Conservation (phyloP, 768 basidiomycete genomes). For the Ephemerocybe angulata region DNA sequence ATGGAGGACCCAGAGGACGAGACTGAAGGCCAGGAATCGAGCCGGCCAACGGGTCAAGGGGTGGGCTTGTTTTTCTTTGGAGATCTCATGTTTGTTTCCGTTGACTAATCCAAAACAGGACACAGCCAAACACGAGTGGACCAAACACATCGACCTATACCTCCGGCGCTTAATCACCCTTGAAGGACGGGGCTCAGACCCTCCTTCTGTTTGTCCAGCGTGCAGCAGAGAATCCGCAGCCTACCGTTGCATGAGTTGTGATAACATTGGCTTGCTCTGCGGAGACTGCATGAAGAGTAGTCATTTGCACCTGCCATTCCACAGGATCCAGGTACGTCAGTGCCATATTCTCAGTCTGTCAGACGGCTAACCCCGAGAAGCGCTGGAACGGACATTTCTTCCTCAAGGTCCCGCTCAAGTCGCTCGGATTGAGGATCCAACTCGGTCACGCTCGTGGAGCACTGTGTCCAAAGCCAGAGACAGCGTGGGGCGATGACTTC, state of each 20-base stretch:
- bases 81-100: too few species aligned
- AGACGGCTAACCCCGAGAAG: neutral
- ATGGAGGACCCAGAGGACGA: too few species aligned
- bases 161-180: too few species aligned
- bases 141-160: too few species aligned
- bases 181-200: too few species aligned
- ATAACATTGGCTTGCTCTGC: neutral
- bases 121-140: too few species aligned
- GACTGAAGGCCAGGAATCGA: too few species aligned
- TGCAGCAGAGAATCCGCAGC: too few species aligned
- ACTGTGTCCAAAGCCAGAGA: conserved; percentile 16
- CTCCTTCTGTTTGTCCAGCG: too few species aligned
- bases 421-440: neutral
- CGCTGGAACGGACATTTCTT: neutral
- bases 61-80: too few species aligned
- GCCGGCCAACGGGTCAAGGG: too few species aligned
- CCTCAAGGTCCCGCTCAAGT: neutral
- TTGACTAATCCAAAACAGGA: too few species aligned
- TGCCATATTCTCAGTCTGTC: neutral
- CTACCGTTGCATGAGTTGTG: neutral
- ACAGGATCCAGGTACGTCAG: neutral
- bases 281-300: neutral
- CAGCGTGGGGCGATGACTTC: conserved; percentile 18
- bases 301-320: neutral
- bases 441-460: neutral